Evolutionary conservation across 2,329 filamentous ascomycete species (phyloP).

Genomic region (Penicillium hordei): DNA sequence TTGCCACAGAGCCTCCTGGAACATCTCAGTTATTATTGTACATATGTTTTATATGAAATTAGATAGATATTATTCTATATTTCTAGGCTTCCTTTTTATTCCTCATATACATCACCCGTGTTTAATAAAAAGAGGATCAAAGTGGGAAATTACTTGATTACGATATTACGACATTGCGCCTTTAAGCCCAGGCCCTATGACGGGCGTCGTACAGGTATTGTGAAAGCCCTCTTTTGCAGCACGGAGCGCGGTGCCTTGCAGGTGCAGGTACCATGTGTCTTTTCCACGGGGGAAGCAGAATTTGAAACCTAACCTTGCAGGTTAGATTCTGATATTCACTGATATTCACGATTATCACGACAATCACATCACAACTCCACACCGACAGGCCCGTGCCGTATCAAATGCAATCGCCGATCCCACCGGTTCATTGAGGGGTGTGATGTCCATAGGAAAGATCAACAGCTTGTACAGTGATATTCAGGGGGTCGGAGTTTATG

Average conservation of each 20-base stretch:
- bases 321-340: not conserved
- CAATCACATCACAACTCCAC: slow-evolving; percentile 12
- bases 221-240: not conserved
- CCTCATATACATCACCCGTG: not conserved
- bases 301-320: not conserved
- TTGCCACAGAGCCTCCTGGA: not conserved
- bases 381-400: slow-evolving; percentile 5
- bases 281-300: not conserved
- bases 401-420: slow-evolving; percentile 19
- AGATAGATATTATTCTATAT: too few relatives aligned
- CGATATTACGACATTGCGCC: not conserved
- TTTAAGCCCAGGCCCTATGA: not conserved
- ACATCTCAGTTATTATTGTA: not conserved
- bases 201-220: not conserved
- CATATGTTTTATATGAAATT: too few relatives aligned
- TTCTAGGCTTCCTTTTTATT: not conserved
- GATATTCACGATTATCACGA: slow-evolving; percentile 3
- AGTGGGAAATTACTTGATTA: not conserved
- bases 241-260: not conserved
- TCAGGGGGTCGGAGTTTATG: slow-evolving; percentile 47
- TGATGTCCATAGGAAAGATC: slow-evolving; percentile 5
- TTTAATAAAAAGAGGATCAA: not conserved
- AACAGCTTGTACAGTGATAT: slow-evolving; percentile 14
- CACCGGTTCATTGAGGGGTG: slow-evolving; percentile 15
- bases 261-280: slow-evolving; percentile 6